Evolutionary conservation across 2,329 filamentous ascomycete species (phyloP), one percentile per base, ranked within the genome.

Genomic region (Cordyceps fumosorosea): DNA sequence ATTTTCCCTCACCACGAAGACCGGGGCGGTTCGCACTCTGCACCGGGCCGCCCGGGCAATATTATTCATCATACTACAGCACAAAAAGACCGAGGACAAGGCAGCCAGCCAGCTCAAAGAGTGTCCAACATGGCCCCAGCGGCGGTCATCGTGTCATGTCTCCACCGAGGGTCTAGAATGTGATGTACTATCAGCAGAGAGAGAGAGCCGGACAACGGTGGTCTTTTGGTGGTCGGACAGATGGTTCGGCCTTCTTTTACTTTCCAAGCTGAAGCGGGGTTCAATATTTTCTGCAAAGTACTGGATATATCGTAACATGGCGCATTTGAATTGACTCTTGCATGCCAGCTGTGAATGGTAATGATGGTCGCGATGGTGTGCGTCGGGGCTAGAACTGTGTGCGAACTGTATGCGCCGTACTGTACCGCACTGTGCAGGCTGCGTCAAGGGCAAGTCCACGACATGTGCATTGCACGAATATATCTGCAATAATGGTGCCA

Each of bases 351-450:
- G 42, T 44, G 42, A 1, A 37, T 29, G 5, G 5, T 29, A 29
- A 29, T 29, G 6, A 7, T 29, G 29, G 29, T 29, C 5, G 29
- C 1, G 29, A 7, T 29, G 29, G 29, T 29, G 29, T 29, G 3
- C 40, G 42, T n/a, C 1, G 11, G 18, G 29, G 7, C 32, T 2
- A 12, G 26, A n/a, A 26, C 55, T 18, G 58, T 55, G 29, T 55
- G 57, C 50, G 40, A 22, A 61, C 51, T 16, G 58, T 61, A 40
- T 61, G 58, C 58, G 58, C 58, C 58, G 40, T 11, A 61, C 58
- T 61, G 58, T 55, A 0, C 4, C 2, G 16, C 50, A 55, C 58
- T 40, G 58, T 54, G 32, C 16, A 18, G 16, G 16, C 16, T 44
- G 40, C 4, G 11, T 11, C 34, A 5, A 5, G 10, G 10, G 34